Evolutionary conservation across 805 yeast genomes (phyloP).

Genomic region (Saturnispora zaruensis): DNA sequence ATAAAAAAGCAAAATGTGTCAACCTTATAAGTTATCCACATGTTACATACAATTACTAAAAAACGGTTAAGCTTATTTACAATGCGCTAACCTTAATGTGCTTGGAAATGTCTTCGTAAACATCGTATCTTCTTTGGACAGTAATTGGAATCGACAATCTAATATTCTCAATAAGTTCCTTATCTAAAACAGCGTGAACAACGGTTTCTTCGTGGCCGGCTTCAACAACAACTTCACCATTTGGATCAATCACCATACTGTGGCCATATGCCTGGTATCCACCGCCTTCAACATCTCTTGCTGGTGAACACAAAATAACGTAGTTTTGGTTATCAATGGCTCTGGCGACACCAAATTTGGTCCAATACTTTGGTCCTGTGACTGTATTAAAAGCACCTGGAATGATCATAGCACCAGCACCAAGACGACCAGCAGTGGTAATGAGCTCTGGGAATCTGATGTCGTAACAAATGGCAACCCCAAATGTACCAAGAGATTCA

Average conservation of each 20-base stretch:
- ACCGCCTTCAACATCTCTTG: slow-evolving; percentile 51
- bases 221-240: slow-evolving; percentile 53
- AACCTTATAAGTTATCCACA: background rate
- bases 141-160: slow-evolving; percentile 64
- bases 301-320: slow-evolving; percentile 79
- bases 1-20: background rate
- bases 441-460: slow-evolving; percentile 76
- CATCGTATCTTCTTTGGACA: slow-evolving; percentile 63
- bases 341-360: slow-evolving; percentile 59
- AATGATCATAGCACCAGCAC: slow-evolving; percentile 67
- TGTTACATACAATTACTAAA: background rate
- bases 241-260: slow-evolving; percentile 54
- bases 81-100: slow-evolving; percentile 19
- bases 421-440: slow-evolving; percentile 54
- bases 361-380: slow-evolving; percentile 83
- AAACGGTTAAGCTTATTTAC: slow-evolving; percentile 2
- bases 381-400: slow-evolving; percentile 83
- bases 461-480: slow-evolving; percentile 82
- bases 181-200: slow-evolving; percentile 65
- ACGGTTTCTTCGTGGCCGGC: slow-evolving; percentile 76
- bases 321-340: slow-evolving; percentile 70
- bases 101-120: slow-evolving; percentile 39
- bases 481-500: slow-evolving; percentile 56
- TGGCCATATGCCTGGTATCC: slow-evolving; percentile 64
- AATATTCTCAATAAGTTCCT: slow-evolving; percentile 44